These are phyloP conservation scores for Stylosanthes scabra DNA, from an alignment of 331 rosid species.

Conservation along the genomic window DNA sequence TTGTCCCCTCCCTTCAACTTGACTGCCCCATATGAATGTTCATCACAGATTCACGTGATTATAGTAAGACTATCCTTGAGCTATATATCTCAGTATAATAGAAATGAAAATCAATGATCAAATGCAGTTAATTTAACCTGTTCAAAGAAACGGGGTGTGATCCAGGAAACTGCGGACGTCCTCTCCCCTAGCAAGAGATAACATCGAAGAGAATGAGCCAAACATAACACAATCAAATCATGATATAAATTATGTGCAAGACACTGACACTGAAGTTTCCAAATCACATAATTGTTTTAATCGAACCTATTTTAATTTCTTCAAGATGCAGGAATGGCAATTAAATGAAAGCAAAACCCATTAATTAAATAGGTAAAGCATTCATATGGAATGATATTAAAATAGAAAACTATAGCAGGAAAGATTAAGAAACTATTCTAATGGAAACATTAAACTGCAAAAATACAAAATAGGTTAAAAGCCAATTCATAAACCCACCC, in stretches of 20 bases:
- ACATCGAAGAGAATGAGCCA: constrained; percentile 9
- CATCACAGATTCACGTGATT: background rate
- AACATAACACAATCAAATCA: constrained; percentile 30
- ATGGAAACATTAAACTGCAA: background rate
- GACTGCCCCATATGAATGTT: constrained; percentile 20
- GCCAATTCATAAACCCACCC: constrained; percentile 58
- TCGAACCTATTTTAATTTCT: constrained; percentile 7
- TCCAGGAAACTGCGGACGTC: constrained; percentile 82
- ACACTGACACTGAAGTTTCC: constrained; percentile 11
- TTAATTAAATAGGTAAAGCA: constrained; percentile 15
- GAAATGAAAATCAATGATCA: constrained; percentile 17
- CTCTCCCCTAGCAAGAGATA: constrained; percentile 67
- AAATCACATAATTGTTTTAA: constrained; percentile 26
- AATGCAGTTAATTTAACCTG: constrained; percentile 58
- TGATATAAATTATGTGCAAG: constrained; percentile 8
- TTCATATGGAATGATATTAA: background rate
- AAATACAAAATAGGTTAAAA: background rate
- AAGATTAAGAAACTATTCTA: background rate
- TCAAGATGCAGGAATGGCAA: constrained; percentile 6
- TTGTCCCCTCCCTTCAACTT: constrained; percentile 10
- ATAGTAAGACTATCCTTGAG: constrained; percentile 4
- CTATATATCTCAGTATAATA: constrained; percentile 22
- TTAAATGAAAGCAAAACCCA: background rate
- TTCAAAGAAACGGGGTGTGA: constrained; percentile 97
- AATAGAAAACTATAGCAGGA: constrained; percentile 2